Evolutionary conservation across 345 rosid genomes (phyloP), one percentile per base, ranked within the genome.

Genomic region (Bruguiera gymnorhiza): DNA sequence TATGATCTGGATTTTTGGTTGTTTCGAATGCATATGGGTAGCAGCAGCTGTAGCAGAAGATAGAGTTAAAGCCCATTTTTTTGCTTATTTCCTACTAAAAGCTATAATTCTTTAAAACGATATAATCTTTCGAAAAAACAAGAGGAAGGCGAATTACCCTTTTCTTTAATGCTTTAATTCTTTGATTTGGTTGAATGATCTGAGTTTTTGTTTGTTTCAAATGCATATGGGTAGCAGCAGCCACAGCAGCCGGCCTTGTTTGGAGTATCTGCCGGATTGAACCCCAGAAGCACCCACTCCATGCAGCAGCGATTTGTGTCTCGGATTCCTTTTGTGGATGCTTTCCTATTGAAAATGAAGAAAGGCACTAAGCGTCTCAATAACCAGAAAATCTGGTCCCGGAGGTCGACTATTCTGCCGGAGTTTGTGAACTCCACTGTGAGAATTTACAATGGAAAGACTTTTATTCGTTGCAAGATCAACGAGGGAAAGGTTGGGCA

Each of bases 401-500:
- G 79, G 10, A 60, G 79, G 48, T 76, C 79, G 0, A 62, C 66
- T 70, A 81, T 83, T 65, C 65, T 81, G 75, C 87, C 85, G 4
- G 87, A 84, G 66, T 84, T 79, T 67, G 76, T 84, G 46, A 74
- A 76, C 37, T 39, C 59, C 39, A 62, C 79, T 31, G 73, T 84
- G 8, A 71, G 80, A 32, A 79, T 84, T 32, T 81, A 84, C 85
- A 84, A 81, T 63, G 87, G 87, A 8, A 84, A 76, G 39, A 70
- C 73, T 8, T 78, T 74, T 65, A 66, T 79, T 59, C 87, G 85
- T 2, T 75, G 82, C 46, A 84, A 84, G 85, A 82, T 84, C 73
- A 84, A 80, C 6, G 87, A 84, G 77, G 78, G 75, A 11, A 84
- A 74, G 78, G 85, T 84, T 39, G 87, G 87, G 27, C 87, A 81